A percentile compares a stretch with the other conserved stretches of the same genome.
These are phyloP conservation scores for Wickerhamomyces kurtzmanii DNA, from an alignment of 805 yeast genomes.

Conservation along the genomic window DNA sequence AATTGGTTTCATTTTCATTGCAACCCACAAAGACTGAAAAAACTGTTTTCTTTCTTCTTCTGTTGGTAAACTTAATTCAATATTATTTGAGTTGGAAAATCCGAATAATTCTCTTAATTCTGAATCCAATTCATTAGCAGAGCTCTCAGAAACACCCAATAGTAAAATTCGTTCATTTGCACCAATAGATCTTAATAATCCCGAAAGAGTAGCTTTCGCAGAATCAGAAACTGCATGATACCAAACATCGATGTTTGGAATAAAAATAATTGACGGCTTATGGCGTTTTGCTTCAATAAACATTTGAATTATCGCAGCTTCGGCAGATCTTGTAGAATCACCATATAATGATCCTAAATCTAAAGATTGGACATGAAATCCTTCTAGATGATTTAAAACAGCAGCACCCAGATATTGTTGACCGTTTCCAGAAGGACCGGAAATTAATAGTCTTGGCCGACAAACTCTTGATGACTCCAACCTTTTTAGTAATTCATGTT, in stretches of 20 bases:
- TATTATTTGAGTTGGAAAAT: slow-evolving; percentile 34
- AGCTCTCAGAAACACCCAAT: slow-evolving; percentile 59
- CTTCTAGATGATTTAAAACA: slow-evolving; percentile 72
- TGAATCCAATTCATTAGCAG: slow-evolving; percentile 26
- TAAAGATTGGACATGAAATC: slow-evolving; percentile 78
- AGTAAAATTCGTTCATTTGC: slow-evolving; percentile 68
- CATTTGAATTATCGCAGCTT: slow-evolving; percentile 72
- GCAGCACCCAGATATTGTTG: slow-evolving; percentile 83
- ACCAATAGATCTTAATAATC: slow-evolving; percentile 56
- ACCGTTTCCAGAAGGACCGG: slow-evolving; percentile 75
- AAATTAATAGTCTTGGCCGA: slow-evolving; percentile 69
- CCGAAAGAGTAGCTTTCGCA: slow-evolving; percentile 62
- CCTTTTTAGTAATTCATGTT: slow-evolving; percentile 47
- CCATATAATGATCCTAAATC: slow-evolving; percentile 72
- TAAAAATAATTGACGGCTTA: slow-evolving; percentile 74
- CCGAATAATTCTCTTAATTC: slow-evolving; percentile 53
- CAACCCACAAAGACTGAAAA: slow-evolving; percentile 42
- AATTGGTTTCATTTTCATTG: slow-evolving; percentile 57
- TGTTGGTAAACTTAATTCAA: slow-evolving; percentile 34
- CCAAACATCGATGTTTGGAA: slow-evolving; percentile 82
- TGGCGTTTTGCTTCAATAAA: slow-evolving; percentile 85
- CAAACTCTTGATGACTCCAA: slow-evolving; percentile 56
- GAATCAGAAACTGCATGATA: slow-evolving; percentile 53
- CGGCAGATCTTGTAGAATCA: slow-evolving; percentile 75
- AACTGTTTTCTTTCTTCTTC: slow-evolving; percentile 39